Base-by-base conservation (phyloP, 2,329 filamentous ascomycete genomes). In the Botrytis hyacinthi region DNA sequence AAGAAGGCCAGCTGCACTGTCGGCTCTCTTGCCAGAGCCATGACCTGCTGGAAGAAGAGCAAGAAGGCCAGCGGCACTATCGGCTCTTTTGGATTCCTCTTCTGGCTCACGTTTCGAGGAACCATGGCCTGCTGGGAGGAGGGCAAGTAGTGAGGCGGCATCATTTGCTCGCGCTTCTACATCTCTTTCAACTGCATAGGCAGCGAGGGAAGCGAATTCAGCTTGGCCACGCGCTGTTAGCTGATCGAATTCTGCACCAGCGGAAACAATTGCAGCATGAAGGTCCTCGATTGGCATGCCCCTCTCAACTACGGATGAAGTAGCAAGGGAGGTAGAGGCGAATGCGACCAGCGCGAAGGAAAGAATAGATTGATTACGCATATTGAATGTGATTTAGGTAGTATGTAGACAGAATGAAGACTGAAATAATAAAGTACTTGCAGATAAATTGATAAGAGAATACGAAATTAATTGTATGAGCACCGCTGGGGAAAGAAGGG, bases 331-430 rank as follows among this genome's bases (percentile, higher is more conserved):
- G 62, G 70, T 72, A 35, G 60, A 29, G 35, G 60, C 70, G 8
- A 72, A 72, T 72, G 70, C 70, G 70, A 72, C 70, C 60, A 72
- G 70, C 70, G 70, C 70, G 54, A 72, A 60, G 37, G 60, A 72
- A 35, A 72, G 26, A 29, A 72, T 57, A 3, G 70, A 72, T 66
- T 65, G 60, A 66, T 32, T 72, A 66, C 60, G 70, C 70, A 72
- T 72, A 35, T 57, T 72, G 70, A 46, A 37, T 51, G 48, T 67
- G 9, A n/a, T 37, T 67, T 63, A 29, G 22, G 44, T 18, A 37
- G 32, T 48, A 51, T 42, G 66, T 40, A n/a, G 51, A 32, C 35
- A 35, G 32, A n/a, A n/a, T 29, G 32, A 32, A 20, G 22, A 40
- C 26, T 63, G 69, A 69, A 40, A 71, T 51, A 10, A 16, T 32